These are phyloP conservation scores for Lentinus polychrous DNA, from an alignment of 1,284 basidiomycete genomes.

Conservation along the genomic window DNA sequence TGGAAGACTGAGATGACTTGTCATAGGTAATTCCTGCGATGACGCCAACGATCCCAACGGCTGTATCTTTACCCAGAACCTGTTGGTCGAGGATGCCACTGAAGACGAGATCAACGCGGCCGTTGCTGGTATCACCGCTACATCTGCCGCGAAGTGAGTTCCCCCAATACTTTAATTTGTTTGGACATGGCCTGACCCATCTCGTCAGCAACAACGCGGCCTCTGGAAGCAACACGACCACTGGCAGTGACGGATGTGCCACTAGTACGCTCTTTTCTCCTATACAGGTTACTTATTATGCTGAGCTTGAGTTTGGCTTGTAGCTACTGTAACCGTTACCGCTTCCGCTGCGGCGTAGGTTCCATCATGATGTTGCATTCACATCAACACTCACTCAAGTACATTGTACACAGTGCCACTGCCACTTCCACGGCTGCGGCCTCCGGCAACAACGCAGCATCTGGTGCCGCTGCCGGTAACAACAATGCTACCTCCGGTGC, in stretches of 20 bases:
- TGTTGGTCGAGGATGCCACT: constrained; percentile 52
- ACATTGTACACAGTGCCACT: constrained; percentile 4
- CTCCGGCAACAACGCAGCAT: constrained; percentile 10
- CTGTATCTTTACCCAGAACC: constrained; percentile 59
- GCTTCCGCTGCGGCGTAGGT: constrained; percentile 18
- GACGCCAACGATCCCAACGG: constrained; percentile 46
- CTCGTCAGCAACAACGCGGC: neutral
- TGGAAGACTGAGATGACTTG: constrained; percentile 10
- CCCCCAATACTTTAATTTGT: neutral
- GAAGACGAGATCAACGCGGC: constrained; percentile 53
- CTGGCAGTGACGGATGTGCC: constrained; percentile 1
- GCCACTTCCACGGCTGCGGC: constrained; percentile 12
- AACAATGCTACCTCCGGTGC: too few species aligned
- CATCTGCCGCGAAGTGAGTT: neutral
- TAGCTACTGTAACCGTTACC: constrained; percentile 13
- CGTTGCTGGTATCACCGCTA: constrained; percentile 23
- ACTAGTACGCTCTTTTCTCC: too few species aligned
- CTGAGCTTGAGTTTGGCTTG: constrained; percentile 9
- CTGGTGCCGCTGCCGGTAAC: constrained; percentile 15
- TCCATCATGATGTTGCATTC: neutral
- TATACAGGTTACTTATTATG: neutral
- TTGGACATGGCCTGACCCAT: neutral
- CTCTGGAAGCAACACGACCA: neutral
- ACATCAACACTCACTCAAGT: neutral
- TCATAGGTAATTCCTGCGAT: constrained; percentile 45